Conservation (phyloP, 805 yeast genomes). For the Cyberlindnera euphorbiiphila region DNA sequence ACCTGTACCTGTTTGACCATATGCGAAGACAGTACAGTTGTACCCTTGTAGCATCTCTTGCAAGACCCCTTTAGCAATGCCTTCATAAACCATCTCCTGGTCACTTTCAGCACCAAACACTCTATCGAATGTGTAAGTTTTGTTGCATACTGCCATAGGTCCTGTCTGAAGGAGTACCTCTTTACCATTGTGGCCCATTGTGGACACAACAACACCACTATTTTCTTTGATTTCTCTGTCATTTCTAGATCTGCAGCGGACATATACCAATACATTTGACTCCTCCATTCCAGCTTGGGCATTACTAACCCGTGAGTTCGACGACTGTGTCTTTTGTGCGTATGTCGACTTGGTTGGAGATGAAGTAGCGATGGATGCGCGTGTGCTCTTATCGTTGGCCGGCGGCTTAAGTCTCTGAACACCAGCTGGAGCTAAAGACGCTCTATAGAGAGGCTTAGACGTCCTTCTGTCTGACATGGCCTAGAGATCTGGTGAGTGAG, state of each 20-base stretch:
- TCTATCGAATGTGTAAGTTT: conserved; percentile 67
- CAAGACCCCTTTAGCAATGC: conserved; percentile 53
- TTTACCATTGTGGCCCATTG: conserved; percentile 40
- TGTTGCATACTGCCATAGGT: conserved; percentile 31
- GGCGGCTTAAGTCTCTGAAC: conserved; percentile 4
- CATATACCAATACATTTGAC: conserved; percentile 49
- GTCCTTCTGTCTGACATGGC: conserved; percentile 6
- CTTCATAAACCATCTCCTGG: conserved; percentile 62
- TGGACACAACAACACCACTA: conserved; percentile 52
- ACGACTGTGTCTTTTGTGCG: conserved; percentile 23
- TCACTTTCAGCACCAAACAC: conserved; percentile 81
- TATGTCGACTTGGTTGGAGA: conserved; percentile 21
- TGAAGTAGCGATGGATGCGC: conserved; percentile 19
- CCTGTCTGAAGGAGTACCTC: conserved; percentile 45
- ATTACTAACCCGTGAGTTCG: conserved; percentile 15
- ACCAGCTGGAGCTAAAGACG: conserved; percentile 8
- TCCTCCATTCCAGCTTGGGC: conserved; percentile 16
- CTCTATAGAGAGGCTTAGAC: conserved; percentile 8
- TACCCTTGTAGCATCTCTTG: conserved; percentile 68
- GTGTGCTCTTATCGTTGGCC: conserved; percentile 12
- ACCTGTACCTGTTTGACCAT: conserved; percentile 89
- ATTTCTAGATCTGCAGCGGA: conserved; percentile 53
- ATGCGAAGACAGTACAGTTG: conserved; percentile 77
- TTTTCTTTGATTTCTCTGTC: conserved; percentile 51
- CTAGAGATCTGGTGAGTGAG: no score